phyloP scores from a whole-genome alignment of 345 rosid genomes.

The Aquilaria malaccensis region DNA sequence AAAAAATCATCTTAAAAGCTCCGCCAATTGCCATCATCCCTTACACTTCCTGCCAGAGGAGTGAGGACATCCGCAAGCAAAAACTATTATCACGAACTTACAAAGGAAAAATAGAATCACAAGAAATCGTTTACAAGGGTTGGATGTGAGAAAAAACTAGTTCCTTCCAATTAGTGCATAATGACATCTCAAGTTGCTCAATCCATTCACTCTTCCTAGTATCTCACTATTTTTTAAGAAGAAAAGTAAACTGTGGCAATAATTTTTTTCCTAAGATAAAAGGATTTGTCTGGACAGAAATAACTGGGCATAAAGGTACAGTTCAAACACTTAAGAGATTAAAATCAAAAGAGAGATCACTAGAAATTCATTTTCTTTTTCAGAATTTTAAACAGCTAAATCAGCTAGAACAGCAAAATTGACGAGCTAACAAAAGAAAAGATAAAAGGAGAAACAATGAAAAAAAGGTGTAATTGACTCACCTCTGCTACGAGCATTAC shows the following conservation, averaged over 20 bases:
- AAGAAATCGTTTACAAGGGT: too few relatives aligned
- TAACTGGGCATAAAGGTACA: too few relatives aligned
- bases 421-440: constrained; percentile 3
- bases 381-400: constrained; percentile 2
- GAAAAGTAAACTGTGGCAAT: background rate
- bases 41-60: too few relatives aligned
- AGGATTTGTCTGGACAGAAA: background rate
- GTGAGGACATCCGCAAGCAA: too few relatives aligned
- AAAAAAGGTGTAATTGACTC: constrained; percentile 16
- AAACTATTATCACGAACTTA: too few relatives aligned
- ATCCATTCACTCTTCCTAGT: background rate
- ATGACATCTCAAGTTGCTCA: background rate
- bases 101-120: too few relatives aligned
- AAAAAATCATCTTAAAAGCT: too few relatives aligned
- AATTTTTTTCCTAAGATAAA: background rate
- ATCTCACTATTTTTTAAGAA: background rate
- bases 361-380: background rate
- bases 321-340: too few relatives aligned
- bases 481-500: constrained; percentile 99
- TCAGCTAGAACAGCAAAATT: background rate
- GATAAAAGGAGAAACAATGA: background rate
- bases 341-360: background rate
- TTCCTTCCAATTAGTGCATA: background rate
- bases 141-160: too few relatives aligned
- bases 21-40: too few relatives aligned